phyloP scores from a whole-genome alignment of 805 yeast species.

The Candida sakaeoensis region DNA sequence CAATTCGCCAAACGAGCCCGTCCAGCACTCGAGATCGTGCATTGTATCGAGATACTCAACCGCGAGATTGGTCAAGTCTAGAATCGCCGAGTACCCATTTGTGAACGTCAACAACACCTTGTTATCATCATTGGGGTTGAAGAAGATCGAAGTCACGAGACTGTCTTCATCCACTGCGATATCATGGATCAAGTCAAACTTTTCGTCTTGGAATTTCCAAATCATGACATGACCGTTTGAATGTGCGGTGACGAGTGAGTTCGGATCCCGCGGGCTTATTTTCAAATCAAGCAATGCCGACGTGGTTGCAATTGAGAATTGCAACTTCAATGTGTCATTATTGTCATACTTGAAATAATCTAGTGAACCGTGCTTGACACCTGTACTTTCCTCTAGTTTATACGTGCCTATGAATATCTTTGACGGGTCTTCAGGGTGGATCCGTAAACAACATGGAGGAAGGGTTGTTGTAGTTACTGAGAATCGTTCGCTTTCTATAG shows the following conservation, averaged over 20 bases:
- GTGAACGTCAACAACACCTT: conserved; percentile 60
- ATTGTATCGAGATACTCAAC: conserved; percentile 25
- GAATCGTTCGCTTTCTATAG: conserved; percentile 15
- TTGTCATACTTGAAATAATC: conserved; percentile 35
- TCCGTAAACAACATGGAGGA: conserved; percentile 83
- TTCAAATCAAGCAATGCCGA: conserved; percentile 80
- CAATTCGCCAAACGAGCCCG: conserved; percentile 62
- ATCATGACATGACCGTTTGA: conserved; percentile 71
- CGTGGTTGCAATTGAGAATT: conserved; percentile 30
- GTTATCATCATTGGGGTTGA: conserved; percentile 41
- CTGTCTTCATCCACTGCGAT: conserved; percentile 39
- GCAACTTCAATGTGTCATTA: conserved; percentile 12
- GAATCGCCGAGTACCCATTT: conserved; percentile 53
- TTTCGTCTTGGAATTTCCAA: conserved; percentile 49
- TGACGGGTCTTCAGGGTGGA: conserved; percentile 47
- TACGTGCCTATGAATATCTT: conserved; percentile 75
- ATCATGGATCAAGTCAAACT: conserved; percentile 11
- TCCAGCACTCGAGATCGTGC: conserved; percentile 88
- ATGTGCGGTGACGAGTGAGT: conserved; percentile 59
- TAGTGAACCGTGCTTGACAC: conserved; percentile 60
- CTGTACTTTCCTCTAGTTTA: conserved; percentile 48
- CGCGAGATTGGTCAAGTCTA: conserved; percentile 24
- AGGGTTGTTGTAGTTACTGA: conserved; percentile 41
- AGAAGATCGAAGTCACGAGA: conserved; percentile 64
- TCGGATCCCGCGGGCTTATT: conserved; percentile 51